Evolutionary conservation across 345 rosid genomes (phyloP), one percentile per base, ranked within the genome.

Genomic region (Raphanus sativus): DNA sequence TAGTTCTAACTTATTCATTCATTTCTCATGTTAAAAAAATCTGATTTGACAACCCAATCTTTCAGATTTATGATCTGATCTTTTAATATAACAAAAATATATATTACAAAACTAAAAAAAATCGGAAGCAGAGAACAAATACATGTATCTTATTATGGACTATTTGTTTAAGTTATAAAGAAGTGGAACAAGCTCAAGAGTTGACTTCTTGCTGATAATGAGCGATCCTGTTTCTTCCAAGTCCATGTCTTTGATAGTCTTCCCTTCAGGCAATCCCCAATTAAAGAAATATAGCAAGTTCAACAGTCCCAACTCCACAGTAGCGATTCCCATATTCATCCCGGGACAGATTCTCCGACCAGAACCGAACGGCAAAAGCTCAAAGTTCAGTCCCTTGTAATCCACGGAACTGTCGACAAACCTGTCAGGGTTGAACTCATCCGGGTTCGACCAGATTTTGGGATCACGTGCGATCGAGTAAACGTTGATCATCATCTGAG

Each of bases 311-410:
- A 80, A 33, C 34, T 80, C 76, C 0, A 75, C 83, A 2, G 30
- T 65, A 12, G 79, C 61, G 8, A 71, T 70, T 1, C 81, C 85
- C 83, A 77, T 45, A 13, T 0, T 61, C 81, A 69, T 85, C 71
- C 88, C 88, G 0, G 88, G 87, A 59, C 88, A 87, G 63, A 84
- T 77, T 77, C 90, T 87, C 52, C 90, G 75, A 17, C 90, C 90
- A 61, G 83, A 82, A 17, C 88, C 90, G 65, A 85, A 87, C 32
- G 90, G 87, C 29, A 87, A 70, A 25, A 84, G 61, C 61, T 78
- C 83, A 61, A 82, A 87, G 26, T 74, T 26, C 7, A 85, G 82
- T 15, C 92, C 92, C 69, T 81, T 82, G 40, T 83, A 69, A 69
- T 87, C 92, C 64, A 85, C 17, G 34, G 81, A 72, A 48, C 77